Percentiles rank a stretch among this genome's conserved stretches.
phyloP scores from a whole-genome alignment of 2,329 filamentous ascomycete genomes.

The Pseudocercospora vitis region DNA sequence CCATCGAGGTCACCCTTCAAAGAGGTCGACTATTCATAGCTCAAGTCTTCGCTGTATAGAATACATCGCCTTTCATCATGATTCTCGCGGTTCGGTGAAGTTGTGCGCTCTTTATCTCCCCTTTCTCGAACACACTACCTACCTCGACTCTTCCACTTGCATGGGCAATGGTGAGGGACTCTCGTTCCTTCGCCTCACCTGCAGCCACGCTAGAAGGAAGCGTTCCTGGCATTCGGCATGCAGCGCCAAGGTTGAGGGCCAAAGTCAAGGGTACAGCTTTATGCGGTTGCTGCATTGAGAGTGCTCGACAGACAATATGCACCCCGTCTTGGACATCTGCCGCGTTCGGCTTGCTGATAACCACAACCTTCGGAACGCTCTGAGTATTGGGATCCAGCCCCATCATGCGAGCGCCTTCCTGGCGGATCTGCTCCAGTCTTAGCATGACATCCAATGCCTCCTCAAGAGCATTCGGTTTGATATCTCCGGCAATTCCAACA shows the following conservation, averaged over 20 bases:
- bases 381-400: constrained; percentile 53
- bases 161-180: constrained; percentile 32
- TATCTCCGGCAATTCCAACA: constrained; percentile 51
- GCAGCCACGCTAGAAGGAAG: constrained; percentile 26
- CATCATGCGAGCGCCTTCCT: constrained; percentile 60
- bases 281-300: constrained; percentile 48
- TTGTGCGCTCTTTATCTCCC: constrained; percentile 31
- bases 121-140: constrained; percentile 29
- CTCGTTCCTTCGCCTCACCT: constrained; percentile 20
- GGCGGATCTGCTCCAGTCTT: constrained; percentile 59
- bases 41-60: constrained; percentile 21
- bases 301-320: constrained; percentile 45
- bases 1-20: background rate
- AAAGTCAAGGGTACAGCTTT: constrained; percentile 46
- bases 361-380: constrained; percentile 63
- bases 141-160: constrained; percentile 34
- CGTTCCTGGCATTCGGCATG: constrained; percentile 37
- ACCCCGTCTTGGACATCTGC: constrained; percentile 18
- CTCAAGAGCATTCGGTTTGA: constrained; percentile 58
- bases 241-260: constrained; percentile 46
- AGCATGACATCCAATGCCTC: constrained; percentile 51
- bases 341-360: constrained; percentile 45
- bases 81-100: constrained; percentile 34
- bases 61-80: constrained; percentile 36
- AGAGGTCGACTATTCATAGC: background rate